A percentile compares a stretch with the other conserved stretches of the same genome.
These are phyloP conservation scores for Syncephalastrum monosporum DNA, from an alignment of 371 early-diverging fungal species.

Conservation along the genomic window DNA sequence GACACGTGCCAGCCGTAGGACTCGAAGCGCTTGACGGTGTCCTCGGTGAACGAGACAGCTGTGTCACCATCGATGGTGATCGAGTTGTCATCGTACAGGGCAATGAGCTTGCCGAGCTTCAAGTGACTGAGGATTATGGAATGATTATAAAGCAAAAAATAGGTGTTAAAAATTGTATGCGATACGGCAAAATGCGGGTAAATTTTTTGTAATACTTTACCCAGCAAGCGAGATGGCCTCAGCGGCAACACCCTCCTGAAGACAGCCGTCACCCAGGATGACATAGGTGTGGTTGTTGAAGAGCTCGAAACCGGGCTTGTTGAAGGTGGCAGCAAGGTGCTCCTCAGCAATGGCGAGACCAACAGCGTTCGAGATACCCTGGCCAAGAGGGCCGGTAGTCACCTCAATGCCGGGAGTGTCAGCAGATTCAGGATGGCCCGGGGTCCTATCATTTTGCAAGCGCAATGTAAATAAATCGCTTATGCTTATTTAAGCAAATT, in stretches of 20 bases:
- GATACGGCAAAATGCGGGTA: too few relatives aligned
- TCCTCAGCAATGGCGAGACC: slow-evolving; percentile 95
- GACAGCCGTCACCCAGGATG: slow-evolving; percentile 98
- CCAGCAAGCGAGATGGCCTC: slow-evolving; percentile 98
- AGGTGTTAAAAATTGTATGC: neutral
- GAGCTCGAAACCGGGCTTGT: slow-evolving; percentile 79
- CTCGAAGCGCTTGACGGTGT: slow-evolving; percentile 89
- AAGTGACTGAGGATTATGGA: slow-evolving; percentile 64
- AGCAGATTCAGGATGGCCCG: slow-evolving; percentile 94
- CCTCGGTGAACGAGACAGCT: slow-evolving; percentile 92
- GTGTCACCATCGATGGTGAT: slow-evolving; percentile 97
- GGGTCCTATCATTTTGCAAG: slow-evolving; percentile 57
- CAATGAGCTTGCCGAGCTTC: slow-evolving; percentile 90
- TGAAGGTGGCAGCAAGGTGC: slow-evolving; percentile 90
- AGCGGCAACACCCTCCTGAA: slow-evolving; percentile 98
- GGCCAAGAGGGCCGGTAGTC: slow-evolving; percentile 99
- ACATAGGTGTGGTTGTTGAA: slow-evolving; percentile 88
- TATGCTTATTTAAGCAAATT: too few relatives aligned
- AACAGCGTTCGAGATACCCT: slow-evolving; percentile 93
- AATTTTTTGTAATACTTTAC: slow-evolving; percentile 32
- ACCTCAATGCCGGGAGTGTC: slow-evolving; percentile 94
- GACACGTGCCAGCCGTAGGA: slow-evolving; percentile 94
- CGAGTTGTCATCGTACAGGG: slow-evolving; percentile 98
- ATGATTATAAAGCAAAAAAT: too few relatives aligned
- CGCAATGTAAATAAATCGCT: neutral